These are phyloP conservation scores for Ophiostoma sp. DNA, from an alignment of 2,329 filamentous ascomycete genomes.

Conservation along the genomic window DNA sequence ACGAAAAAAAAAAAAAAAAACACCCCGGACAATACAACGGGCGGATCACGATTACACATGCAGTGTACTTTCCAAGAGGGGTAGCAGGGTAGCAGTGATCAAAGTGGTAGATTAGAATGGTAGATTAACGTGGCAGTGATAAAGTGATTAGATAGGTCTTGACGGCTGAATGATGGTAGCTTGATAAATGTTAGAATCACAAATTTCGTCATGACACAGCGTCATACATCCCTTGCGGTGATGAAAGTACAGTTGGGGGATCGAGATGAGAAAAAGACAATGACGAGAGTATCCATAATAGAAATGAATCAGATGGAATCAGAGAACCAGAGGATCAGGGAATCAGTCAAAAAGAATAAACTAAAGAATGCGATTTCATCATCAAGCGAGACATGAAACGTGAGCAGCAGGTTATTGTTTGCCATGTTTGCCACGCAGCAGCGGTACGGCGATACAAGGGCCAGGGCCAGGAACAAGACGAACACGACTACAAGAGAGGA, in stretches of 20 bases:
- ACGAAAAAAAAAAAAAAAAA: no score
- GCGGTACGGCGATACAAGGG: neutral
- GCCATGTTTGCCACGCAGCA: neutral
- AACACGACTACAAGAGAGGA: no score
- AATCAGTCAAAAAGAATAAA: neutral
- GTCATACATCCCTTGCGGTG: neutral
- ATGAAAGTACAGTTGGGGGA: neutral
- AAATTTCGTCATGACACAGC: neutral
- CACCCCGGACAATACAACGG: neutral
- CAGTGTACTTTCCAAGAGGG: neutral
- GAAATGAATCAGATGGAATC: neutral
- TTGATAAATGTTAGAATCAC: no score
- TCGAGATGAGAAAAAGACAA: neutral
- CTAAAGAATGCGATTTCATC: neutral
- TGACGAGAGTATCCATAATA: neutral
- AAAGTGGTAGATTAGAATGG: neutral
- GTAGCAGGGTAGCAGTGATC: neutral
- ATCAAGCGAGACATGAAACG: neutral
- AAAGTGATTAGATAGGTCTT: neutral
- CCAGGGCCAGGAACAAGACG: neutral
- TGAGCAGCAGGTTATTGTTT: conserved; percentile 6
- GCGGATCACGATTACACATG: neutral
- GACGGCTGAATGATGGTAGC: neutral
- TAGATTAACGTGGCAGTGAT: neutral
- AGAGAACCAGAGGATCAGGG: no score